Base-by-base conservation (phyloP, 208 protist species). In the Paratrypanosoma confusum region DNA sequence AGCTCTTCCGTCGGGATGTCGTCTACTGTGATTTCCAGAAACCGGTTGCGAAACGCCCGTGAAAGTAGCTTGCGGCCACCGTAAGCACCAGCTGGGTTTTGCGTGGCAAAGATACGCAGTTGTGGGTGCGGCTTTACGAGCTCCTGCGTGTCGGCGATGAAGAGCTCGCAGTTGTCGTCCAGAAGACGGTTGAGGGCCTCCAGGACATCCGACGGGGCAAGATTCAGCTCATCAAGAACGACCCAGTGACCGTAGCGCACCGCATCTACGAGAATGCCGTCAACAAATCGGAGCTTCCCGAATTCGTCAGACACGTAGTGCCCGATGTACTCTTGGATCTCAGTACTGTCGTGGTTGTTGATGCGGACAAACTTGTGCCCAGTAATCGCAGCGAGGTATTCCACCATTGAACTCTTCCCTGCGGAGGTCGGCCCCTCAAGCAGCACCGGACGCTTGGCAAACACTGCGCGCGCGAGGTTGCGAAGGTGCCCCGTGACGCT, bases 301-400 rank as follows among this genome's bases (percentile, higher is more conserved):
- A 87, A 51, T 28, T 90, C 81, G 65, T 98, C 91, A 2, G 96
- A 87, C 26, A 97, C 80, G 64, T 99, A 99, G 41, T 83, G 73
- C 21, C 98, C 98, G 21, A 99, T 56, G 77, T 99, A 99, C 65
- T 99, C 98, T 64, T 98, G 95, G 17, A 99, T 66, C 66, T 99
- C 98, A 2, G 98, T 99, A 64, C 99, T 98, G 65, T 99, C 97
- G 69, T 99, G 99, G 81, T 99, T 99, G 74, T 99, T 99, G 65
- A 99, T 99, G 39, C 98, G 90, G 2, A 99, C 89, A 65, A 99
- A 98, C 11, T 70, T 76, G 71, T 99, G 97, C 11, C 98, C 98
- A 3, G 97, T 98, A 10, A 85, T 47, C 36, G 86, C 68, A 1
- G 98, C 98, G 11, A 99, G 69, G 67, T 99, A 99, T 70, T 98